A percentile compares a stretch with the other conserved stretches of the same genome.
These are phyloP conservation scores for Mycocentrospora acerina DNA, from an alignment of 2,329 filamentous ascomycete species.

Conservation along the genomic window DNA sequence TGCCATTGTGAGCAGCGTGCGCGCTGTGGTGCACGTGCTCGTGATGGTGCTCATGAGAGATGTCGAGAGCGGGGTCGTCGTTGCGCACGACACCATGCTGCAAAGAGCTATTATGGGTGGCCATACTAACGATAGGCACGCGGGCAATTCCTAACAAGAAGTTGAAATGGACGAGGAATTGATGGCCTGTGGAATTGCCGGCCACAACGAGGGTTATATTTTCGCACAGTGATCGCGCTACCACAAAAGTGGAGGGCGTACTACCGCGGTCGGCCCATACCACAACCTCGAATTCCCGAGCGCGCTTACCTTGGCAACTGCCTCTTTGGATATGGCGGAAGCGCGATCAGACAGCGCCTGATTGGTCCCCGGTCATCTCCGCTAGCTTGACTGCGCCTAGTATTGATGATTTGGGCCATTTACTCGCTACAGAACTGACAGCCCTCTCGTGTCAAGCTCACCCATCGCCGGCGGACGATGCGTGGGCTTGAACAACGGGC, in stretches of 20 bases:
- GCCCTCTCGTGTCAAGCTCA: constrained; percentile 17
- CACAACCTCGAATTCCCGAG: constrained; percentile 21
- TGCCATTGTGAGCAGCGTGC: constrained; percentile 21
- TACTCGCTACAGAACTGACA: constrained; percentile 21
- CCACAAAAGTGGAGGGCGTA: constrained; percentile 25
- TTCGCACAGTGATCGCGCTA: constrained; percentile 31
- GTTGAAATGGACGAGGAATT: constrained; percentile 30
- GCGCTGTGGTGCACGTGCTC: constrained; percentile 42
- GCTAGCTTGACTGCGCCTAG: constrained; percentile 18
- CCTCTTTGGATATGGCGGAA: constrained; percentile 33
- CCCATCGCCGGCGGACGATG: constrained; percentile 17
- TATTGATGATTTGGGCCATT: constrained; percentile 14
- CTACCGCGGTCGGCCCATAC: constrained; percentile 31
- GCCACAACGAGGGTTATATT: constrained; percentile 35
- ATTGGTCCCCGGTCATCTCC: constrained; percentile 39
- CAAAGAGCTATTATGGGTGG: constrained; percentile 39
- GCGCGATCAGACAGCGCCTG: constrained; percentile 9
- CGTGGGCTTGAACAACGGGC: constrained; percentile 20
- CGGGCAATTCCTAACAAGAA: constrained; percentile 30
- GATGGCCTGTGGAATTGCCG: constrained; percentile 14
- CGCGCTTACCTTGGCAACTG: constrained; percentile 35
- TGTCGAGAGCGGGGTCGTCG: constrained; percentile 41
- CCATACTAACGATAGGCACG: constrained; percentile 34
- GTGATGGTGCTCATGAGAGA: constrained; percentile 42
- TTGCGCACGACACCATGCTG: constrained; percentile 37